Base-by-base conservation (phyloP, 768 basidiomycete species). In the Termitomyces sp. region DNA sequence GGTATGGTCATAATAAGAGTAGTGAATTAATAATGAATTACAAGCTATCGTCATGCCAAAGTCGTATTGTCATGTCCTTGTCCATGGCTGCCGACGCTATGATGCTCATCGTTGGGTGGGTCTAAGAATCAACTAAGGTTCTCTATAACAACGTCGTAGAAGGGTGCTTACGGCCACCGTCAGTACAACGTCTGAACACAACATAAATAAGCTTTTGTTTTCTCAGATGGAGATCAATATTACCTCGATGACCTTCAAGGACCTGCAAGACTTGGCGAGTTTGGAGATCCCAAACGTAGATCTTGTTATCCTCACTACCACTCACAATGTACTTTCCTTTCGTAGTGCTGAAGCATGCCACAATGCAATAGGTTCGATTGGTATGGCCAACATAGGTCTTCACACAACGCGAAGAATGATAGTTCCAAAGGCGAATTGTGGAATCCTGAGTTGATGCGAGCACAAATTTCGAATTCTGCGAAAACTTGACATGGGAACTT, bases 391-490 rank as follows among this genome's bases (percentile, higher is more conserved):
- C 86, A 69, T 95, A 95, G 3, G 95, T 96, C 77, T 98, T 98
- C 29, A 96, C 87, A 66, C 94, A 94, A 61, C 89, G 88, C 4
- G 93, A 92, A 8, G 86, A 89, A 62, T 94, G 92, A 70, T 90
- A 94, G 72, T 96, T 92, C 95, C 97, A 98, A 15, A 99, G 76
- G 1, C 96, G 86, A 61, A 98, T 87, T 0, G 92, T 94, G 6
- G 94, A 96, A 71, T 98, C 96, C 70, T 98, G 91, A 3, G 97
- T 97, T 1, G 93, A 88, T 5, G 89, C 91, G 46, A 99, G 82
- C 31, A 98, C 84, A 73, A 90, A 96, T 68, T 83, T 86, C 2
- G 94, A 94, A 72, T 97, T 98, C 0, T 94, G 94, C 25, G 96
- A 92, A 74, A 98, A 98, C 66, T 81, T 82, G 54, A 94, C 94